phyloP scores from a whole-genome alignment of 2,329 filamentous ascomycete genomes.

The Penicillium sp. region DNA sequence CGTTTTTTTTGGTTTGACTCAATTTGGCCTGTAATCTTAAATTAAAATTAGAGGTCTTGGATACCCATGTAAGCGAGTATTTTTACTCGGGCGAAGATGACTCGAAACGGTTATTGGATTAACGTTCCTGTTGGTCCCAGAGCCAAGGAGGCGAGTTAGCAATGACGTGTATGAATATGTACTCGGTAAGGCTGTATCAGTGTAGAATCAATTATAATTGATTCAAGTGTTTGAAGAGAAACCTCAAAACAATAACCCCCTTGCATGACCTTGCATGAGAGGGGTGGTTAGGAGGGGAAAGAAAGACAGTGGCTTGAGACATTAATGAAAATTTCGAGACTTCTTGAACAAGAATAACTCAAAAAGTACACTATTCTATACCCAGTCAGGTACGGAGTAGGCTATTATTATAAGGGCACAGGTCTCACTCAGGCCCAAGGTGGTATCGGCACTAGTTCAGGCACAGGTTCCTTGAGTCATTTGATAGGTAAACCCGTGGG shows the following conservation, averaged over 20 bases:
- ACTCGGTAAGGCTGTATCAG: too few species aligned
- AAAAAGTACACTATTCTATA: not conserved
- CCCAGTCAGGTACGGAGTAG: not conserved
- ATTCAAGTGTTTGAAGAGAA: not conserved
- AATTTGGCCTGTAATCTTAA: not conserved
- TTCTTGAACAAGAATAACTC: not conserved
- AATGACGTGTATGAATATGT: not conserved
- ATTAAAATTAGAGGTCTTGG: not conserved
- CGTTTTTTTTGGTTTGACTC: not conserved
- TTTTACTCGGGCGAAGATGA: not conserved
- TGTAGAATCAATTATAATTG: not conserved
- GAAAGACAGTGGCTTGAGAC: not conserved
- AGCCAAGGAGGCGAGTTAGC: not conserved
- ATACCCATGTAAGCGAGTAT: not conserved
- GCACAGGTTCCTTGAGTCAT: constrained; percentile 10
- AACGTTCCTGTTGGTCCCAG: not conserved
- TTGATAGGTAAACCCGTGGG: not conserved
- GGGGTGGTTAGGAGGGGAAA: not conserved
- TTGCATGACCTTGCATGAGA: not conserved
- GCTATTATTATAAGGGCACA: not conserved
- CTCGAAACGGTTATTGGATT: not conserved
- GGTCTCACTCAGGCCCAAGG: not conserved
- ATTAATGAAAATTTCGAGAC: not conserved
- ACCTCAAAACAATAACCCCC: not conserved
- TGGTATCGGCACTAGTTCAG: not conserved